These are phyloP conservation scores for Colletotrichum liriopes DNA, from an alignment of 2,329 filamentous ascomycete species.

Conservation along the genomic window DNA sequence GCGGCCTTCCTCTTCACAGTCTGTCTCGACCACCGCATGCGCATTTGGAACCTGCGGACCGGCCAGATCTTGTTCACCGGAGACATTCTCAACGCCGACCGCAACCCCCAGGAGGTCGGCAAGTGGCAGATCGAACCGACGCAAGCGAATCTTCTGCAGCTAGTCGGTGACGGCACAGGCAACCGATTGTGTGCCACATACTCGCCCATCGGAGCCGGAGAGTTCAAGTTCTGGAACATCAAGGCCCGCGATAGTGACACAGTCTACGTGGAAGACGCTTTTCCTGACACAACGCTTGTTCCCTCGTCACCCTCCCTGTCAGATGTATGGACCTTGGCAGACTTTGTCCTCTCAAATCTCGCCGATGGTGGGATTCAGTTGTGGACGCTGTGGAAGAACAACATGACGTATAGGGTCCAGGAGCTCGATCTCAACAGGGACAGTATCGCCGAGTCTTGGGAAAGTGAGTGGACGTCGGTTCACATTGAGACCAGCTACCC, in stretches of 20 bases:
- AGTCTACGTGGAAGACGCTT: slow-evolving; percentile 80
- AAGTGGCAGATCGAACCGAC: slow-evolving; percentile 85
- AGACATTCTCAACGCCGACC: slow-evolving; percentile 81
- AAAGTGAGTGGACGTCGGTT: slow-evolving; percentile 79
- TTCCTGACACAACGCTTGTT: slow-evolving; percentile 73
- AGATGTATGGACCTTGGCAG: slow-evolving; percentile 84
- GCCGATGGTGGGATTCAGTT: slow-evolving; percentile 71
- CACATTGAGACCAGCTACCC: slow-evolving; percentile 72
- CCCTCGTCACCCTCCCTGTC: slow-evolving; percentile 80
- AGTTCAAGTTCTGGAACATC: slow-evolving; percentile 95
- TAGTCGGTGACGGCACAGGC: slow-evolving; percentile 73
- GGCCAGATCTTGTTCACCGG: slow-evolving; percentile 83
- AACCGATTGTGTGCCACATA: slow-evolving; percentile 80
- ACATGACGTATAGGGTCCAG: slow-evolving; percentile 83
- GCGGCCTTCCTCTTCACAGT: slow-evolving; percentile 80
- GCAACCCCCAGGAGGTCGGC: slow-evolving; percentile 77
- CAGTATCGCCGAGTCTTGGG: slow-evolving; percentile 74
- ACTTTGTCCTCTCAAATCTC: slow-evolving; percentile 77
- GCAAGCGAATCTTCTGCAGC: slow-evolving; percentile 82
- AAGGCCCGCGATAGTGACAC: slow-evolving; percentile 76
- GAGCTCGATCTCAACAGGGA: slow-evolving; percentile 81
- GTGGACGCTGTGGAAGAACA: slow-evolving; percentile 90
- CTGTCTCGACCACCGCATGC: slow-evolving; percentile 89
- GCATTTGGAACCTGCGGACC: slow-evolving; percentile 89
- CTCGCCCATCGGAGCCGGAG: slow-evolving; percentile 87